phyloP scores from a whole-genome alignment of 2,329 filamentous ascomycete genomes.

The Colletotrichum aenigma region DNA sequence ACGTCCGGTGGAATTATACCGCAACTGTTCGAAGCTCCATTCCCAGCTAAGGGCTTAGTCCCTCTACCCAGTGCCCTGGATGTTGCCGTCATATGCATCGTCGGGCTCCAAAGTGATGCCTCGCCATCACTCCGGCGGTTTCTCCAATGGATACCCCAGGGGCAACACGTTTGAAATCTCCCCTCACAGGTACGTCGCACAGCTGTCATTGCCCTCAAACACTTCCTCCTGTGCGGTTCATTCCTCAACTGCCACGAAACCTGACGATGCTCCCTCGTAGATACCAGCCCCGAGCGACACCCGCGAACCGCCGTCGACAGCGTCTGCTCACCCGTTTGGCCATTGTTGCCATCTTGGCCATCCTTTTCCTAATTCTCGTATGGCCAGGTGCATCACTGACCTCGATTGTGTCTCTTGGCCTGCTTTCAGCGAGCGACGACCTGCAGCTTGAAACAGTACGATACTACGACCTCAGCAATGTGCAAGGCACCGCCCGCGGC shows the following conservation, averaged over 20 bases:
- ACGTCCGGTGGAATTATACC: not conserved
- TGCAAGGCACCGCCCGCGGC: conserved; percentile 87
- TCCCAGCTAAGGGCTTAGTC: not conserved
- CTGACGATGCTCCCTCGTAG: conserved; percentile 47
- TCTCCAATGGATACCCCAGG: conserved; percentile 83
- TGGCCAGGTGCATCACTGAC: conserved; percentile 69
- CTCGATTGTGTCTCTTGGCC: conserved; percentile 70
- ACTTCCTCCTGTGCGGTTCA: not conserved
- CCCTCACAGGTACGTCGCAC: conserved; percentile 75
- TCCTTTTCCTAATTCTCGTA: conserved; percentile 75
- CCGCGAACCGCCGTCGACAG: conserved; percentile 73
- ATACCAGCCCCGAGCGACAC: conserved; percentile 82
- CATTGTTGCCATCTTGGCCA: conserved; percentile 56
- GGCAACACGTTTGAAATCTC: conserved; percentile 84
- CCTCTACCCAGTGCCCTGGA: conserved; percentile 29
- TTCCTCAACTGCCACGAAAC: not conserved
- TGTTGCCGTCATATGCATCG: conserved; percentile 66
- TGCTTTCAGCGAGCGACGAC: conserved; percentile 70
- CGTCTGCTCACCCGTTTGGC: conserved; percentile 73
- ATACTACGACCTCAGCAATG: conserved; percentile 94
- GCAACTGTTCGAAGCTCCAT: conserved; percentile 2
- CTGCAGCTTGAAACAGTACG: conserved; percentile 91
- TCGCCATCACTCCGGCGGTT: conserved; percentile 76
- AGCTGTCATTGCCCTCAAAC: not conserved
- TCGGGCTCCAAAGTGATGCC: conserved; percentile 75